Conservation (phyloP, 305 asterid species). For the Solanum aculeatissimum region DNA sequence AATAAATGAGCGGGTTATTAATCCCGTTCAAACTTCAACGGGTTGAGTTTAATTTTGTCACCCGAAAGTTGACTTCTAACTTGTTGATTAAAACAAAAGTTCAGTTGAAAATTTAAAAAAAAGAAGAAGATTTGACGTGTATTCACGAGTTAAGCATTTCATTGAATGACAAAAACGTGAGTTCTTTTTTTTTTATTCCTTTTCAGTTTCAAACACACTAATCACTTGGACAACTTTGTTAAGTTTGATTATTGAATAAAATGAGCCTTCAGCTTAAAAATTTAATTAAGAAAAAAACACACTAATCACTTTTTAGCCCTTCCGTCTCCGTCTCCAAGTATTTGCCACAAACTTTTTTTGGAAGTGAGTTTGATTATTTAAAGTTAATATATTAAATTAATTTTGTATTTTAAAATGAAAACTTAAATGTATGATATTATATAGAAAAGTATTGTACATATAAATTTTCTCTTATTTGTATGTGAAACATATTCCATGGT, state of each 20-base stretch:
- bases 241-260: no score
- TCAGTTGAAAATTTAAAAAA: neutral
- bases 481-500: no score
- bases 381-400: neutral
- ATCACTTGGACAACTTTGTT: neutral
- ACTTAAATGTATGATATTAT: no score
- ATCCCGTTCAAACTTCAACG: no score
- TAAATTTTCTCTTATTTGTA: no score
- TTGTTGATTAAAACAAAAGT: neutral
- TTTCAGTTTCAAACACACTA: neutral
- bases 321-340: neutral
- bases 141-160: neutral
- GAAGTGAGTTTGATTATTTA: neutral
- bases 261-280: no score
- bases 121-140: neutral
- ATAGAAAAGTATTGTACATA: no score
- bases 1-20: no score
- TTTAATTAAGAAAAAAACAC: no score
- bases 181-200: neutral
- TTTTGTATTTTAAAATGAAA: no score
- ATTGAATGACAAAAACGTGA: neutral
- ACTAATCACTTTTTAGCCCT: neutral
- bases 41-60: no score
- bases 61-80: no score
- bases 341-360: neutral